Evolutionary conservation across 73 alveolate species (phyloP).

Genomic region (Paraurostyla sp.): DNA sequence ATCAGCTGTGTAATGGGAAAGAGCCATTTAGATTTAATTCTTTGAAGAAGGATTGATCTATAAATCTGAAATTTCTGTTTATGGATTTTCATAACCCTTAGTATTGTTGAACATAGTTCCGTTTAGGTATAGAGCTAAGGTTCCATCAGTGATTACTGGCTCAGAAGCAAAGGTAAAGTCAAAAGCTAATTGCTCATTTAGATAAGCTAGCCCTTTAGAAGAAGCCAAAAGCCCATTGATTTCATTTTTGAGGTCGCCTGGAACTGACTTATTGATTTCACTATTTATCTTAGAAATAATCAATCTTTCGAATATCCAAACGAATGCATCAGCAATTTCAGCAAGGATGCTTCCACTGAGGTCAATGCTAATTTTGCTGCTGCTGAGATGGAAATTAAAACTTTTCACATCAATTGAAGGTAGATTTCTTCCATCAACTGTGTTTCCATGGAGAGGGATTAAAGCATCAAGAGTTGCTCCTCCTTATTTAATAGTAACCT

Average conservation of each 20-base stretch:
- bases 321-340: slow-evolving; percentile 42
- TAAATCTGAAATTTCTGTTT: not conserved
- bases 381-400: slow-evolving; percentile 3
- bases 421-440: not conserved
- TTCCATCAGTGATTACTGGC: slow-evolving; percentile 15
- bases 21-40: not conserved
- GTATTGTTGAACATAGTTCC: slow-evolving; percentile 24
- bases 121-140: not conserved
- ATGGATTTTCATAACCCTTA: not conserved
- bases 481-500: not conserved
- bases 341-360: slow-evolving; percentile 44
- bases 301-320: not conserved
- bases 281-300: not conserved
- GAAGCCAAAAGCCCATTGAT: not conserved
- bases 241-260: not conserved
- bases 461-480: not conserved
- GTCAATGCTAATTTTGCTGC: slow-evolving; percentile 37
- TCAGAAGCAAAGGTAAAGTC: slow-evolving; percentile 4
- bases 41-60: not conserved
- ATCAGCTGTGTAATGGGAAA: slow-evolving; percentile 44
- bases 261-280: not conserved
- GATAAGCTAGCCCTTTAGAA: slow-evolving; percentile 11
- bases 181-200: not conserved
- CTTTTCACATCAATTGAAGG: slow-evolving; percentile 5
- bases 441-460: not conserved